phyloP scores from a whole-genome alignment of 176 grass and related monocot species.

The Tillandsia fasciculata region DNA sequence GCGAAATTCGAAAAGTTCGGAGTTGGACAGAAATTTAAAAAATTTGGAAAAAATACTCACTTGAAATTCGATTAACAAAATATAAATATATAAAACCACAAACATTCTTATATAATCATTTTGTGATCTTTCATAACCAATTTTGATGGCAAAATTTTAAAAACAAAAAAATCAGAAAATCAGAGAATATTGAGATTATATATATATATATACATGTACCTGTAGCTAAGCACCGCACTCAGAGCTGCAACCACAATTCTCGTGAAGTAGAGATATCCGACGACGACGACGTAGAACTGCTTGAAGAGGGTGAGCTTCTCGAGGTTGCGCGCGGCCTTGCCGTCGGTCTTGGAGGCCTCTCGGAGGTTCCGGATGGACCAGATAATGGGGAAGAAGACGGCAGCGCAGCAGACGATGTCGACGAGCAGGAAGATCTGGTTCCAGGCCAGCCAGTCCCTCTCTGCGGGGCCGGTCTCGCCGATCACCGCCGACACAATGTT shows the following conservation, averaged over 20 bases:
- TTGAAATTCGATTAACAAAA: too few relatives aligned
- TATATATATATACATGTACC: background rate
- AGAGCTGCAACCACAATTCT: constrained; percentile 30
- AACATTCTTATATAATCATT: too few relatives aligned
- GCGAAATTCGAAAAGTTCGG: too few relatives aligned
- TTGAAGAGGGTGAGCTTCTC: constrained; percentile 70
- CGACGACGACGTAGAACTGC: constrained; percentile 51
- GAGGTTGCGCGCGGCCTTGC: constrained; percentile 60
- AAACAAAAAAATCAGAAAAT: too few relatives aligned
- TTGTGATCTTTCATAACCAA: too few relatives aligned
- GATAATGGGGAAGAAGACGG: constrained; percentile 58
- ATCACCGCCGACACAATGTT: constrained; percentile 52
- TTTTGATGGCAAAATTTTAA: too few relatives aligned
- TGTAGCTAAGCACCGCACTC: constrained; percentile 38
- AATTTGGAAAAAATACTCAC: too few relatives aligned
- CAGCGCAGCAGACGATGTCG: constrained; percentile 48
- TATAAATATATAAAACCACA: too few relatives aligned
- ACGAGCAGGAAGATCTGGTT: constrained; percentile 64
- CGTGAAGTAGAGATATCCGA: constrained; percentile 66
- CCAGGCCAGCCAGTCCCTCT: constrained; percentile 39
- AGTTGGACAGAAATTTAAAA: too few relatives aligned
- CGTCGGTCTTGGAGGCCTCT: constrained; percentile 58
- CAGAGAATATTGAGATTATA: too few relatives aligned
- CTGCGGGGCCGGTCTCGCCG: constrained; percentile 48
- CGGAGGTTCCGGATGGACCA: constrained; percentile 58